Evolutionary conservation across 768 basidiomycete genomes (phyloP).

Genomic region (Suillus subalutaceus): DNA sequence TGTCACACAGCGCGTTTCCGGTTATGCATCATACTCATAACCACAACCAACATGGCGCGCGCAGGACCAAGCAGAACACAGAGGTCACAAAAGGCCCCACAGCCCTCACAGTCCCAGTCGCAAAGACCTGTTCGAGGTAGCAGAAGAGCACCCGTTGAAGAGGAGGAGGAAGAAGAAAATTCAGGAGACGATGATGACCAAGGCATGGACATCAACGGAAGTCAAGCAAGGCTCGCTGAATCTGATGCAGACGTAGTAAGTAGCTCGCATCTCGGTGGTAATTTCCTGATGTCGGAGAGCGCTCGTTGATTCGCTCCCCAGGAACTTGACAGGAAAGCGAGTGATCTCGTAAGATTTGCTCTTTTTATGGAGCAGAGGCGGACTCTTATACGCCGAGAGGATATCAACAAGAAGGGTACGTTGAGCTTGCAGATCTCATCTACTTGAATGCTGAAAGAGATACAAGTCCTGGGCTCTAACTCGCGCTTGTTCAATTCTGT

Average conservation of each 20-base stretch:
- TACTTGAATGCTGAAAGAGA: constrained; percentile 15
- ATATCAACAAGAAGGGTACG: constrained; percentile 82
- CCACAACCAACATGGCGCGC: constrained; percentile 30
- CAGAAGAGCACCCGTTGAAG: constrained; percentile 29
- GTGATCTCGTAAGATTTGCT: constrained; percentile 77
- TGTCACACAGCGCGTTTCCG: neutral
- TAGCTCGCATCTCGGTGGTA: neutral
- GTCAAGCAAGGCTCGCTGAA: constrained; percentile 25
- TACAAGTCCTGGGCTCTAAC: constrained; percentile 48
- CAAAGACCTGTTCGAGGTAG: constrained; percentile 35
- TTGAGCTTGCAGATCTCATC: neutral
- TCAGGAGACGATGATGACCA: constrained; percentile 24
- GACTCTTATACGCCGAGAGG: constrained; percentile 70
- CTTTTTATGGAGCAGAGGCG: constrained; percentile 80
- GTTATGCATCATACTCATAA: constrained; percentile 8
- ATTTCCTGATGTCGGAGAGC: neutral
- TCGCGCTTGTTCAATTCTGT: constrained; percentile 68
- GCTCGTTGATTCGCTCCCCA: constrained; percentile 28
- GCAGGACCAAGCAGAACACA: constrained; percentile 35
- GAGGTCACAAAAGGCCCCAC: constrained; percentile 43
- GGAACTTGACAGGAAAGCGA: constrained; percentile 68
- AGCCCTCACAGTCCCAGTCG: constrained; percentile 43
- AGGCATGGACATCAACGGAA: constrained; percentile 37
- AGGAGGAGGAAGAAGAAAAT: constrained; percentile 40
- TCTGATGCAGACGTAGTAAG: constrained; percentile 25